phyloP scores from a whole-genome alignment of 176 grass and related monocot genomes.

The Guadua angustifolia region DNA sequence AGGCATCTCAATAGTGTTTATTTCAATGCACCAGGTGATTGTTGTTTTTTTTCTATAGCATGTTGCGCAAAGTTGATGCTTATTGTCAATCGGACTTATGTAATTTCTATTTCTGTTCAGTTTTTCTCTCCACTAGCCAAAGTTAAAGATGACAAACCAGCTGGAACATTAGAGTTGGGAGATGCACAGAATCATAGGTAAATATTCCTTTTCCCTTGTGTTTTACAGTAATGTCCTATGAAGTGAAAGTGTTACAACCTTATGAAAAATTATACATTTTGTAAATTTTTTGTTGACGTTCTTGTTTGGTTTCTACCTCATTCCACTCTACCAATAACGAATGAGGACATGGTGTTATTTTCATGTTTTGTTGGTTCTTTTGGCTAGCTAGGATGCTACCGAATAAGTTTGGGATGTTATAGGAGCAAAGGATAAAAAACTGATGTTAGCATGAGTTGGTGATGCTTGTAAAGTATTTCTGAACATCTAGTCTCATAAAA shows the following conservation, averaged over 20 bases:
- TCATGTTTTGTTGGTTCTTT: constrained; percentile 15
- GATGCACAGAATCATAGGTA: constrained; percentile 76
- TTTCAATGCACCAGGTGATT: constrained; percentile 98
- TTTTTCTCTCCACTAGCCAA: constrained; percentile 98
- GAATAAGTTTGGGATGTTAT: neutral
- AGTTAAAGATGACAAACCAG: constrained; percentile 84
- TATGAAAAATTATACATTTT: constrained; percentile 6
- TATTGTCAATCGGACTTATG: constrained; percentile 15
- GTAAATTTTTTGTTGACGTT: neutral
- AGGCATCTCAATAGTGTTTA: constrained; percentile 95
- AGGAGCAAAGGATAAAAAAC: neutral
- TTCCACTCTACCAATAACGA: neutral
- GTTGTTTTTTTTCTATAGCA: constrained; percentile 28
- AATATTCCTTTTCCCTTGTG: constrained; percentile 1
- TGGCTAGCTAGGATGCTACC: neutral
- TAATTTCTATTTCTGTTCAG: constrained; percentile 53
- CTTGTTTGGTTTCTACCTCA: neutral
- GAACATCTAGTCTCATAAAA: constrained; percentile 36
- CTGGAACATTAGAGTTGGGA: constrained; percentile 62
- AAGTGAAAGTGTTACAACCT: neutral
- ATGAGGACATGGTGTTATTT: constrained; percentile 12
- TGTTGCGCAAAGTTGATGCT: neutral
- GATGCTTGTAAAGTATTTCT: neutral
- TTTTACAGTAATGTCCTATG: constrained; percentile 3
- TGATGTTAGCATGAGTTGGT: constrained; percentile 12